phyloP scores from a whole-genome alignment of 495 filamentous ascomycete species.

The Sphaerosporella brunnea region DNA sequence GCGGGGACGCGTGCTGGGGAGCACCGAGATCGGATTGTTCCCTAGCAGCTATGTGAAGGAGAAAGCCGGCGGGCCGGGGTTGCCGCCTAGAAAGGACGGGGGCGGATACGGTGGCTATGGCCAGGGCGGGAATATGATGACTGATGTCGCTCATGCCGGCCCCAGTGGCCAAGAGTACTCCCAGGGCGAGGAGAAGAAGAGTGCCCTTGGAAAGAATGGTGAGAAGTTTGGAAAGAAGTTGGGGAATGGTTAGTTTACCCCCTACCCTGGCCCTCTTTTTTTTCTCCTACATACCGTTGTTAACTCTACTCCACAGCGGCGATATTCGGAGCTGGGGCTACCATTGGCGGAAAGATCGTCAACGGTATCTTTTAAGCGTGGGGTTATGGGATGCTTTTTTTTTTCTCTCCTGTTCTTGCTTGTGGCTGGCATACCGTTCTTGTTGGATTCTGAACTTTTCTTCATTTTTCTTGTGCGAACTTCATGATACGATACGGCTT shows the following conservation, averaged over 20 bases:
- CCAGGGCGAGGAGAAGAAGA: slow-evolving; percentile 27
- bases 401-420: too few species aligned
- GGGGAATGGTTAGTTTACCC: slow-evolving; percentile 33
- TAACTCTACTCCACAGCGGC: slow-evolving; percentile 27
- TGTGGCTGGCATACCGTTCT: too few species aligned
- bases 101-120: slow-evolving; percentile 13
- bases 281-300: background rate
- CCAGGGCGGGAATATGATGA: slow-evolving; percentile 25
- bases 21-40: slow-evolving; percentile 83
- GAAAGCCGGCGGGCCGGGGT: slow-evolving; percentile 10
- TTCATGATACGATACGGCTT: too few species aligned
- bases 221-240: slow-evolving; percentile 69
- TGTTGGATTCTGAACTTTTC: too few species aligned
- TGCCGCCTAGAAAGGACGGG: slow-evolving; percentile 10
- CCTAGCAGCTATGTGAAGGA: slow-evolving; percentile 67
- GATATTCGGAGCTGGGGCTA: slow-evolving; percentile 59
- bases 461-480: too few species aligned
- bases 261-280: background rate
- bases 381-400: too few species aligned
- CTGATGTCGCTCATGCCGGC: slow-evolving; percentile 18
- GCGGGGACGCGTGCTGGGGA: slow-evolving; percentile 58
- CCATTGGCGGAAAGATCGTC: slow-evolving; percentile 79
- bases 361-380: slow-evolving; percentile 71
- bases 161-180: slow-evolving; percentile 7
- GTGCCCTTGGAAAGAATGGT: slow-evolving; percentile 38